phyloP scores from a whole-genome alignment of 2,329 filamentous ascomycete species.

The Verticillium tricorpus region DNA sequence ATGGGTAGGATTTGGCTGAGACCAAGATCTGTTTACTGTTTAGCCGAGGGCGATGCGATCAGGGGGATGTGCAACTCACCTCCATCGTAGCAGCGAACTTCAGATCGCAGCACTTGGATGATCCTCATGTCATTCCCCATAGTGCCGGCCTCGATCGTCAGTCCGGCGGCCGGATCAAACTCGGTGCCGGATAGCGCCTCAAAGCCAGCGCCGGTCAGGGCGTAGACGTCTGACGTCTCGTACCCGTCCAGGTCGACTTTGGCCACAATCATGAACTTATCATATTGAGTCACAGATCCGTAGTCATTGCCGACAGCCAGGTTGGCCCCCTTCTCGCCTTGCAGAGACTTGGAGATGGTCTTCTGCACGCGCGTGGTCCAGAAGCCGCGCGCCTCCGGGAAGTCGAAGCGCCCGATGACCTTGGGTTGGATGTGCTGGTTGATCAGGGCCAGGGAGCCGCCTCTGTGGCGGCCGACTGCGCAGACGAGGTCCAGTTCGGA shows the following conservation, averaged over 20 bases:
- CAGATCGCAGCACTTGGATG: conserved; percentile 80
- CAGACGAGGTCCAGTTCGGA: conserved; percentile 57
- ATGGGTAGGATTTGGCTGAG: conserved; percentile 89
- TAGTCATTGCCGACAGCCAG: conserved; percentile 50
- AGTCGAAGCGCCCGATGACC: conserved; percentile 64
- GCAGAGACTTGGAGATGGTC: conserved; percentile 56
- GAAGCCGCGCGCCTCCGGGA: conserved; percentile 68
- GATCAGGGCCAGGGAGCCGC: conserved; percentile 69
- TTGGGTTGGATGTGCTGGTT: conserved; percentile 74
- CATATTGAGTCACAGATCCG: conserved; percentile 57
- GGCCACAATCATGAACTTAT: conserved; percentile 79
- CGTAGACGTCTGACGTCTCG: conserved; percentile 75
- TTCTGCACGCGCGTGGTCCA: conserved; percentile 77
- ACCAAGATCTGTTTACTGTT: conserved; percentile 61
- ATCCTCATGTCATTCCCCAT: conserved; percentile 78
- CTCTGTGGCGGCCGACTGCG: conserved; percentile 59
- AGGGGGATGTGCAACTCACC: conserved; percentile 48
- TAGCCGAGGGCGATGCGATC: conserved; percentile 7
- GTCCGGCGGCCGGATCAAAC: conserved; percentile 84
- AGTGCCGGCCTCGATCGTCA: conserved; percentile 79
- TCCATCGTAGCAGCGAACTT: conserved; percentile 86
- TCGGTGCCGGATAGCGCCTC: conserved; percentile 78
- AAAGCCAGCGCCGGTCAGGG: conserved; percentile 67
- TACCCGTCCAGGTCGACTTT: conserved; percentile 64
- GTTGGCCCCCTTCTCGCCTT: conserved; percentile 44